A percentile compares a stretch with the other conserved stretches of the same genome.
These are phyloP conservation scores for Aspergillus fischeri DNA, from an alignment of 2,329 filamentous ascomycete genomes.

Conservation along the genomic window DNA sequence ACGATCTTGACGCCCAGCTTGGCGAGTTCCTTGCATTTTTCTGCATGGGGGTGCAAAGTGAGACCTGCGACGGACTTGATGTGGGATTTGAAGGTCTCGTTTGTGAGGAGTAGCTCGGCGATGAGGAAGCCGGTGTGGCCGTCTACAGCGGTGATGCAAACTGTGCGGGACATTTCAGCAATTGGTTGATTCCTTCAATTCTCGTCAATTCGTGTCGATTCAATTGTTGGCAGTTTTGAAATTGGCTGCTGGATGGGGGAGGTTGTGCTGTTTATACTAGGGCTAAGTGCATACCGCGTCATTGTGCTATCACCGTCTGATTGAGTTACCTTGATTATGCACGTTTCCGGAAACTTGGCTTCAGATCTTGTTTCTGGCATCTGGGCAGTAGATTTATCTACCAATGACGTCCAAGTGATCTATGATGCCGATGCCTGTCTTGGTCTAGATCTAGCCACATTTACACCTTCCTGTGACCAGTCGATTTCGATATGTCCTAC, in stretches of 20 bases:
- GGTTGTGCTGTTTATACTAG: not conserved
- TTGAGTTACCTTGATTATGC: not conserved
- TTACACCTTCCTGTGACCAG: too few relatives aligned
- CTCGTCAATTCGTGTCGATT: too few relatives aligned
- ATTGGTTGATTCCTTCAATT: not conserved
- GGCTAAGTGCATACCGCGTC: not conserved
- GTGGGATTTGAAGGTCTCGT: constrained; percentile 41
- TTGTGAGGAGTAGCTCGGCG: constrained; percentile 16
- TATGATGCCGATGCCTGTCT: not conserved
- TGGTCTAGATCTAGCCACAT: not conserved
- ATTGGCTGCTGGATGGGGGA: not conserved
- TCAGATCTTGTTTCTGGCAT: not conserved
- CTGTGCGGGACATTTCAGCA: constrained; percentile 15
- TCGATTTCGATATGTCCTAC: not conserved
- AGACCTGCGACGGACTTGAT: constrained; percentile 42
- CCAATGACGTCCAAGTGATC: not conserved
- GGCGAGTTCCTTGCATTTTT: constrained; percentile 39
- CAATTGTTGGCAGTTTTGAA: too few relatives aligned
- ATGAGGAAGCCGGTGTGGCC: not conserved
- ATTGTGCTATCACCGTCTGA: not conserved
- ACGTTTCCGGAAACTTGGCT: too few relatives aligned
- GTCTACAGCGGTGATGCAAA: not conserved
- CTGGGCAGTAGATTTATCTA: too few relatives aligned
- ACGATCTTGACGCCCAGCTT: constrained; percentile 43
- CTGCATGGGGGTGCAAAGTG: constrained; percentile 36